A percentile compares a stretch with the other conserved stretches of the same genome.
phyloP scores from a whole-genome alignment of 1,139 yeast genomes.

The Yarrowia galli region DNA sequence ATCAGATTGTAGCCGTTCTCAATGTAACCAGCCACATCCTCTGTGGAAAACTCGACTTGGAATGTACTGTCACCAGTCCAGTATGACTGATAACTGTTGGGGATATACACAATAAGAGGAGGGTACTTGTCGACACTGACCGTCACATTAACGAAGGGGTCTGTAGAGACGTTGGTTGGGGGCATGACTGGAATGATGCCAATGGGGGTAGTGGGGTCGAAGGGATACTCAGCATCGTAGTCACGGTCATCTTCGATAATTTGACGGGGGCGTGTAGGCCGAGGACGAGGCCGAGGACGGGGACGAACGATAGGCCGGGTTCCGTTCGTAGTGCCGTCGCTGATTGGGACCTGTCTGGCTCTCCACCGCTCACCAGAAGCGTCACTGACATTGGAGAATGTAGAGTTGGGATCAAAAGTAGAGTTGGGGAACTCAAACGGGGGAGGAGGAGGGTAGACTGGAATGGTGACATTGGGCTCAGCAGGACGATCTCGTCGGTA shows the following conservation, averaged over 20 bases:
- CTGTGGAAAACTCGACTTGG: slow-evolving; percentile 66
- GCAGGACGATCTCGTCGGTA: slow-evolving; percentile 13
- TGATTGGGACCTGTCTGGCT: not conserved
- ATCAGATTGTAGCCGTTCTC: slow-evolving; percentile 82
- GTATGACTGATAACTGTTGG: slow-evolving; percentile 74
- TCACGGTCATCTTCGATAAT: not conserved
- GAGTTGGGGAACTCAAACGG: slow-evolving; percentile 14
- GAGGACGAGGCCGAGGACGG: not conserved
- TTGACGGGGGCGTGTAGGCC: not conserved
- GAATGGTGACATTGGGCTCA: not conserved
- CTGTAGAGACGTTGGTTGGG: not conserved
- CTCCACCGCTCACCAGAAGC: not conserved
- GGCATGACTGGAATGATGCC: not conserved
- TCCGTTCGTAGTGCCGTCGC: not conserved
- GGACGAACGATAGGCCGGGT: not conserved
- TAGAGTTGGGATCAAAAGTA: slow-evolving; percentile 8
- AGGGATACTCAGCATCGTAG: slow-evolving; percentile 6
- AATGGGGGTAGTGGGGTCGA: slow-evolving; percentile 6
- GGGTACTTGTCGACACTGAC: slow-evolving; percentile 53
- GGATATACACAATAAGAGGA: slow-evolving; percentile 80
- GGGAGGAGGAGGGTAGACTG: slow-evolving; percentile 21
- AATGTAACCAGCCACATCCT: slow-evolving; percentile 69
- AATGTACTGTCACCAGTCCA: slow-evolving; percentile 78
- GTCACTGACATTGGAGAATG: not conserved
- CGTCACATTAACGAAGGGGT: slow-evolving; percentile 38